phyloP scores from a whole-genome alignment of 345 rosid genomes.

The Psidium guajava region DNA sequence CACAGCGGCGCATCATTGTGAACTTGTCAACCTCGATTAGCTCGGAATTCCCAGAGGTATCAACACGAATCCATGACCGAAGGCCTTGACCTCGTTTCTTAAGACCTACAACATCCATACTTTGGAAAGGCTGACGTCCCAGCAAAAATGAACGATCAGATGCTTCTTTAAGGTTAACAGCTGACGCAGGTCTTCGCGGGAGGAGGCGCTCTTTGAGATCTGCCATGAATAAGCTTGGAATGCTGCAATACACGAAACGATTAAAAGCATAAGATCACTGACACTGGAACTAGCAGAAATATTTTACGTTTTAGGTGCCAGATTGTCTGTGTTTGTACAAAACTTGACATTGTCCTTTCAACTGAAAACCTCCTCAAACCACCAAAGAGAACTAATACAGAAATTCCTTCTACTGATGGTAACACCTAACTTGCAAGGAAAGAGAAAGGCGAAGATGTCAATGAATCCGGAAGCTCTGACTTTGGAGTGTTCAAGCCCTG shows the following conservation, averaged over 20 bases:
- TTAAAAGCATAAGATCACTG: neutral
- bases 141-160: slow-evolving; percentile 18
- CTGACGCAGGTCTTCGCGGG: slow-evolving; percentile 80
- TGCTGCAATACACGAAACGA: neutral
- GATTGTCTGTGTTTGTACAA: neutral
- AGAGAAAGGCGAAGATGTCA: neutral
- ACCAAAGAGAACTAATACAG: neutral
- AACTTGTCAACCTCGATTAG: slow-evolving; percentile 91
- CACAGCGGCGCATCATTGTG: slow-evolving; percentile 94
- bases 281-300: neutral
- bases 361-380: neutral
- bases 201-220: slow-evolving; percentile 56
- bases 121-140: slow-evolving; percentile 69
- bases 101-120: slow-evolving; percentile 63
- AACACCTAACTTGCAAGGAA: neutral
- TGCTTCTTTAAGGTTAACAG: slow-evolving; percentile 59
- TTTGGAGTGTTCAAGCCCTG: neutral
- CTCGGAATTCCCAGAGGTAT: slow-evolving; percentile 69
- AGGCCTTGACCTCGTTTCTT: slow-evolving; percentile 83
- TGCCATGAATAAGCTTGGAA: neutral
- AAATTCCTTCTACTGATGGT: neutral
- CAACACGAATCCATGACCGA: slow-evolving; percentile 95
- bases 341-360: neutral
- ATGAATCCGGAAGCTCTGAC: neutral
- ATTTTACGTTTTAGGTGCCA: neutral